Evolutionary conservation across 805 yeast species (phyloP), one percentile per base, ranked within the genome.

Genomic region (Cyberlindnera galapagoensis): DNA sequence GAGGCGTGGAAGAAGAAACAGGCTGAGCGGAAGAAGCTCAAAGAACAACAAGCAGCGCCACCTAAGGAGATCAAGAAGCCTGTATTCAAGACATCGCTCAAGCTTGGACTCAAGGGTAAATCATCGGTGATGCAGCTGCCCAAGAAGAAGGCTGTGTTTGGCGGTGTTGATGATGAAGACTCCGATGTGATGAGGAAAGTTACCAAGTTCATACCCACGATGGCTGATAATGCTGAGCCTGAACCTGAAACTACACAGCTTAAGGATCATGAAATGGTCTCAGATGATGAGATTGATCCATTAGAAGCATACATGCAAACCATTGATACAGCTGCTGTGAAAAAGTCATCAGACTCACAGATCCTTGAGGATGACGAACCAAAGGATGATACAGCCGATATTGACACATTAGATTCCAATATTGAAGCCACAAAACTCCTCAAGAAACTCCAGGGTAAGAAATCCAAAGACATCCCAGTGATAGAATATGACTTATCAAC

Each of bases 1-100:
- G 71, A 67, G 35, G 74, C 70, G 17, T 74, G 80, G 79, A 72
- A 70, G 50, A 59, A 52, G 55, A 64, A 60, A 42, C 62, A 57
- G 35, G 46, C 42, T 16, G 51, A 42, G 33, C 26, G 40, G 31
- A 55, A 44, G 50, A 49, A 24, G 31, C 48, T 36, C 14, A 40
- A 38, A 22, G 48, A 40, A 33, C 42, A 30, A 31, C 44, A 27
- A 24, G 26, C 22, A 15, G 15, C 18, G 9, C 21, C 29, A 17
- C 2, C n/a, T 16, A 5, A 12, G 10, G 6, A 21, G 11, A 13
- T 10, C 25, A 35, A 20, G 10, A 24, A n/a, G 14, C 25, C 24
- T 10, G 26, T n/a, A n/a, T 26, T 30, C 22, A 29, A 25, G 24
- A 6, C 24, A 6, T 21, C 27, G 4, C n/a, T 12, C 14, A 24